Evolutionary conservation across 2,329 filamentous ascomycete species (phyloP).

Genomic region (Stachybotrys chartarum): DNA sequence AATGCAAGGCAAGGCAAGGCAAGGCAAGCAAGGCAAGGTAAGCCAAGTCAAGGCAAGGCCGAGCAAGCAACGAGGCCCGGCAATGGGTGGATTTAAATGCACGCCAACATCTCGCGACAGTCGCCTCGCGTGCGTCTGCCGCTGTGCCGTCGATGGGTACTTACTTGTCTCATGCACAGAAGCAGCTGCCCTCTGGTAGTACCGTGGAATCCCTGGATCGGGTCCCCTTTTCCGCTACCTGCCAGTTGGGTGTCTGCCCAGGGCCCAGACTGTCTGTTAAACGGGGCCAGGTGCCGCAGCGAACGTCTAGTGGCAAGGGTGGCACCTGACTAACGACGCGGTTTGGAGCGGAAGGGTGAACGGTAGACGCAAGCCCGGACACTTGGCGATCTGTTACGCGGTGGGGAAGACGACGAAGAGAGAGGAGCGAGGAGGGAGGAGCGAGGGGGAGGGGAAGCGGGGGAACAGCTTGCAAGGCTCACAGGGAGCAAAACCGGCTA

Average conservation of each 20-base stretch:
- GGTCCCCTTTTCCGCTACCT: neutral
- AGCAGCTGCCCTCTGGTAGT: too few species aligned
- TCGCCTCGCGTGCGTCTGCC: too few species aligned
- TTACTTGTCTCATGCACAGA: too few species aligned
- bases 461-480: neutral
- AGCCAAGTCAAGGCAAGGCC: neutral
- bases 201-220: neutral
- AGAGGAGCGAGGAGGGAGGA: neutral
- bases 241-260: neutral
- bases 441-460: neutral
- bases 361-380: neutral
- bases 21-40: neutral
- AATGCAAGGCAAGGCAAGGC: neutral
- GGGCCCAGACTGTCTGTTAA: neutral
- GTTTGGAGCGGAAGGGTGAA: neutral
- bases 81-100: neutral
- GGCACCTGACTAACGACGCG: neutral
- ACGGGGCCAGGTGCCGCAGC: neutral
- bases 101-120: neutral
- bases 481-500: too few species aligned
- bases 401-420: neutral
- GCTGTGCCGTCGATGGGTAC: too few species aligned
- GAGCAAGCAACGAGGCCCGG: neutral
- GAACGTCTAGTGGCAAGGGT: neutral
- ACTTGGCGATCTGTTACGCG: neutral